phyloP scores from a whole-genome alignment of 2,329 filamentous ascomycete genomes.

The Ascochyta fabae region DNA sequence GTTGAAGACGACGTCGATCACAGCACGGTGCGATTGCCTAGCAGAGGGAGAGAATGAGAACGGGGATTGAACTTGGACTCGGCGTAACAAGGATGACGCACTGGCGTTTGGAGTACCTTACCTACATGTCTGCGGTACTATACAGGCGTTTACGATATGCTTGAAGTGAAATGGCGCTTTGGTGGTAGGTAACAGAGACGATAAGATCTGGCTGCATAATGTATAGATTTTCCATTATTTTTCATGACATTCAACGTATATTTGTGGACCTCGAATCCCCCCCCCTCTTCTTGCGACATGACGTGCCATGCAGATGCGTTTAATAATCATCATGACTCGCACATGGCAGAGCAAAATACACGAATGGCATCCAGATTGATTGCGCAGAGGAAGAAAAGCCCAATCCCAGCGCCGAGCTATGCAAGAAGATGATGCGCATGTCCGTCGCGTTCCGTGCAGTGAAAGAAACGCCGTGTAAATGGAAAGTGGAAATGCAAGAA shows the following conservation, averaged over 20 bases:
- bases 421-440: neutral
- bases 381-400: neutral
- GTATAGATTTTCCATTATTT: neutral
- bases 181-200: neutral
- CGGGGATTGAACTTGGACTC: neutral
- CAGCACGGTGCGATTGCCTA: constrained; percentile 19
- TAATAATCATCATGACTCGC: neutral
- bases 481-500: neutral
- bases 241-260: neutral
- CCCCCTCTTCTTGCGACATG: neutral
- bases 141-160: neutral
- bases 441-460: neutral
- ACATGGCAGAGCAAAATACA: neutral
- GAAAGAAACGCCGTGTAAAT: constrained; percentile 1
- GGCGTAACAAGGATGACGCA: neutral
- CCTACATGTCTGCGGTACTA: no score
- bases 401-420: constrained; percentile 13
- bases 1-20: constrained; percentile 12
- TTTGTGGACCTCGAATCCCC: neutral
- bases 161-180: neutral
- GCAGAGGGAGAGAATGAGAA: constrained; percentile 3
- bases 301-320: neutral
- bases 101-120: neutral
- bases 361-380: no score
- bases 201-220: neutral